phyloP scores from a whole-genome alignment of 805 yeast species.

The Kodamaea laetipori region DNA sequence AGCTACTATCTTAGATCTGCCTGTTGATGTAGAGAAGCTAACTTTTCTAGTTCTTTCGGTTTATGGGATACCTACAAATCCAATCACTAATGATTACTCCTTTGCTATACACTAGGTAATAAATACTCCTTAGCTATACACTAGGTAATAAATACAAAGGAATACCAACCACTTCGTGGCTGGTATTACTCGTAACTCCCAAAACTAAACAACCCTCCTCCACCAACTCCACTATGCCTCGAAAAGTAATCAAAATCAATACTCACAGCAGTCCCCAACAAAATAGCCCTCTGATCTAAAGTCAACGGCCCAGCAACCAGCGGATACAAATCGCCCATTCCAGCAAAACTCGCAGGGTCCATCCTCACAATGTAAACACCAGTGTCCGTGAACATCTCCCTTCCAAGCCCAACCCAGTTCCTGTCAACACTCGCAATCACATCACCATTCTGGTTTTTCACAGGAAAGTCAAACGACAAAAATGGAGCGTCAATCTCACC shows the following conservation, averaged over 20 bases:
- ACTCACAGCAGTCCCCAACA: constrained; percentile 85
- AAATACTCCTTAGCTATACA: no score
- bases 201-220: constrained; percentile 44
- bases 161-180: no score
- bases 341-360: constrained; percentile 71
- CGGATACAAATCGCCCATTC: constrained; percentile 55
- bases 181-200: constrained; percentile 24
- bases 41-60: no score
- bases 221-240: constrained; percentile 69
- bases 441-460: constrained; percentile 55
- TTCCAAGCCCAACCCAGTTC: constrained; percentile 92
- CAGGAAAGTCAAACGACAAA: constrained; percentile 83
- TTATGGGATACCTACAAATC: no score
- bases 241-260: constrained; percentile 96
- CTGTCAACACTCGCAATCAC: constrained; percentile 80
- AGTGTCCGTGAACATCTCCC: constrained; percentile 92
- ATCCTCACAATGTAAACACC: constrained; percentile 87
- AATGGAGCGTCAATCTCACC: constrained; percentile 88
- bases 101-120: no score
- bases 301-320: constrained; percentile 56
- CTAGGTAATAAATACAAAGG: no score
- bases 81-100: no score
- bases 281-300: constrained; percentile 80
- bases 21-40: no score
- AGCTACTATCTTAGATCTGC: no score